Conservation (phyloP, 23 red algal species). For the Gracilaria domingensis region DNA sequence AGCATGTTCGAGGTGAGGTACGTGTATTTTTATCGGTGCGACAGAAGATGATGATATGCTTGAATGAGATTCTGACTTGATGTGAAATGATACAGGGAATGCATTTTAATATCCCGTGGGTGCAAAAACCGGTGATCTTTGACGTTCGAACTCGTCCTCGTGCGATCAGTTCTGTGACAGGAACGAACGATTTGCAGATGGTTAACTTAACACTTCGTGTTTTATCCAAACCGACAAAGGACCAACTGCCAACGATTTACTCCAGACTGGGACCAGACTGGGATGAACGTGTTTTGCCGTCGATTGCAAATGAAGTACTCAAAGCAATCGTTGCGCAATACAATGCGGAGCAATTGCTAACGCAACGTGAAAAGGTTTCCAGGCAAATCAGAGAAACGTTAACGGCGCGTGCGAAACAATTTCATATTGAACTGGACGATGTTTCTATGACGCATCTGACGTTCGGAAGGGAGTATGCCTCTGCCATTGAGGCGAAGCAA, state of each 20-base stretch:
- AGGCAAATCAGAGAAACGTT: conserved; percentile 88
- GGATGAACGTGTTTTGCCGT: conserved; percentile 97
- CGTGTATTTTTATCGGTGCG: not conserved
- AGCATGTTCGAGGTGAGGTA: conserved; percentile 78
- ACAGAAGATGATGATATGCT: not conserved
- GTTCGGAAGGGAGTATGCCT: conserved; percentile 96
- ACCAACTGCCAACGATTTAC: conserved; percentile 90
- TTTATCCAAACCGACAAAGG: conserved; percentile 88
- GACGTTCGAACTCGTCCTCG: conserved; percentile 94
- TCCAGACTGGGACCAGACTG: conserved; percentile 87
- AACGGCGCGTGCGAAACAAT: conserved; percentile 81
- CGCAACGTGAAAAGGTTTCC: conserved; percentile 94
- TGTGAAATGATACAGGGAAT: conserved; percentile 78
- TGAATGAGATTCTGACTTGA: conserved; percentile 1
- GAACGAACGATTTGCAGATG: conserved; percentile 99
- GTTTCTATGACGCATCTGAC: conserved; percentile 99
- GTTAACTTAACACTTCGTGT: conserved; percentile 98
- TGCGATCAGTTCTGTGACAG: conserved; percentile 92
- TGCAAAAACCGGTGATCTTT: conserved; percentile 94
- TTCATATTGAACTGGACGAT: conserved; percentile 98
- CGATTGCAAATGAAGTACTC: conserved; percentile 98
- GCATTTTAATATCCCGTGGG: conserved; percentile 94
- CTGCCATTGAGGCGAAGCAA: conserved; percentile 99
- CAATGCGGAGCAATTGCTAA: conserved; percentile 98
- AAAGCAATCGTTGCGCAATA: conserved; percentile 98